Base-by-base conservation (phyloP, 495 filamentous ascomycete species). In the Lindgomyces ingoldianus region DNA sequence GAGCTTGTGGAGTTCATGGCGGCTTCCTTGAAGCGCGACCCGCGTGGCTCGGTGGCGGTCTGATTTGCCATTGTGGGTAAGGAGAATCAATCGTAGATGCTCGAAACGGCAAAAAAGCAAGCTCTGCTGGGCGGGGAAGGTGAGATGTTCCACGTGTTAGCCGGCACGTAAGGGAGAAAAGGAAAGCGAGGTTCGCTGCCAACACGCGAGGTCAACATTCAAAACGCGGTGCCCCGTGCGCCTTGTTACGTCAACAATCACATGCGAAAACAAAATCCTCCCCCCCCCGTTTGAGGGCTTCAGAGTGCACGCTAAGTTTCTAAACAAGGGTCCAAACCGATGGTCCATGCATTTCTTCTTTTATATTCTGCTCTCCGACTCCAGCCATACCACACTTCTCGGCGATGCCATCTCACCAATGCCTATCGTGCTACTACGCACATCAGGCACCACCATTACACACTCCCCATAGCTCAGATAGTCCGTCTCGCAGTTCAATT, bases 401-500 rank as follows among this genome's bases (percentile, higher is more conserved):
- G 42, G 25, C 14, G 14, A 19, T 44, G 57, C 64, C 64, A 67
- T 67, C 49, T 67, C 64, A n/a, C 64, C 64, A 26, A 72, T 39
- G 8, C 68, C 65, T 27, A 94, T 83, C 4, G 90, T 92, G 12
- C 89, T 90, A 70, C 84, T 87, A 49, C 76, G 82, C 49, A 91
- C 75, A 76, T 94, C 88, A 18, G 86, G 83, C 30, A 96, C 76
- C 1, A 97, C 91, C 33, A 87, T 72, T 9, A 97, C 81, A 33
- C 84, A 87, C 78, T 95, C 86, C 2, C 85, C 89, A 57, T 89
- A 77, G 66, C 89, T 93, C 64, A 82, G 78, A 64, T 88, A 90
- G 69, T 96, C 90, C 21, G 87, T 89, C 77, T 96, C 92, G 70
- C 87, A 90, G 2, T 79, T 80, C 60, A 87, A 22, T 60, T 68